Percentiles rank a stretch among this genome's conserved stretches.
Conservation (phyloP, 768 basidiomycete genomes). For the Tricholoma bakamatsutake region DNA sequence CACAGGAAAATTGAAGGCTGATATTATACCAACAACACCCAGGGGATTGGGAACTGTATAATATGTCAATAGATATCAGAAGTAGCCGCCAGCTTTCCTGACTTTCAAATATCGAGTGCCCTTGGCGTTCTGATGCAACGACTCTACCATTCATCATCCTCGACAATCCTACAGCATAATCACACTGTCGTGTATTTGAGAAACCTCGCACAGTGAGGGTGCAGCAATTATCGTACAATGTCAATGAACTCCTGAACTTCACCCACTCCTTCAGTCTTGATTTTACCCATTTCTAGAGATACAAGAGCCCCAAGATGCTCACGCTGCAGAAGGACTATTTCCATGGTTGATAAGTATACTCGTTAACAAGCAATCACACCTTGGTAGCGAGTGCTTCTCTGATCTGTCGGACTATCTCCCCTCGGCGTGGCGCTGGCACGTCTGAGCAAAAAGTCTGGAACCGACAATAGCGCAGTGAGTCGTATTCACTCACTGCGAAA, state of each 20-base stretch:
- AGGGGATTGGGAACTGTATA: conserved; percentile 84
- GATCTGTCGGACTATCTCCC: conserved; percentile 85
- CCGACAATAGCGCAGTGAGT: not conserved
- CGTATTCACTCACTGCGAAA: conserved; percentile 46
- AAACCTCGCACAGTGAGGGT: not conserved
- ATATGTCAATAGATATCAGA: conserved; percentile 14
- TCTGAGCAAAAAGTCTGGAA: conserved; percentile 19
- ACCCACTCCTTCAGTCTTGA: conserved; percentile 82
- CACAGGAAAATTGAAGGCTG: conserved; percentile 96
- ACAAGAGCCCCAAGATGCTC: conserved; percentile 78
- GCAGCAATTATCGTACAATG: conserved; percentile 57
- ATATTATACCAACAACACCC: conserved; percentile 63
- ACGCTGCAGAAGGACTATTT: conserved; percentile 36
- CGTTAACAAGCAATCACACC: conserved; percentile 31
- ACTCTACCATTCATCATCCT: conserved; percentile 92
- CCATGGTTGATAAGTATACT: conserved; percentile 4
- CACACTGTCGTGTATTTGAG: conserved; percentile 53
- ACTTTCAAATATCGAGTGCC: conserved; percentile 91
- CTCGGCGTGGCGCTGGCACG: conserved; percentile 82
- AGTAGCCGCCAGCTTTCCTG: conserved; percentile 8
- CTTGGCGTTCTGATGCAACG: conserved; percentile 83
- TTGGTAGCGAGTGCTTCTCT: conserved; percentile 75
- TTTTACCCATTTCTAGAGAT: conserved; percentile 89
- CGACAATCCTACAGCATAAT: conserved; percentile 90
- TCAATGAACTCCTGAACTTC: conserved; percentile 96